Percentiles rank a stretch among this genome's conserved stretches.
phyloP scores from a whole-genome alignment of 2,329 filamentous ascomycete species.

The Plectosphaerella cucumerina region DNA sequence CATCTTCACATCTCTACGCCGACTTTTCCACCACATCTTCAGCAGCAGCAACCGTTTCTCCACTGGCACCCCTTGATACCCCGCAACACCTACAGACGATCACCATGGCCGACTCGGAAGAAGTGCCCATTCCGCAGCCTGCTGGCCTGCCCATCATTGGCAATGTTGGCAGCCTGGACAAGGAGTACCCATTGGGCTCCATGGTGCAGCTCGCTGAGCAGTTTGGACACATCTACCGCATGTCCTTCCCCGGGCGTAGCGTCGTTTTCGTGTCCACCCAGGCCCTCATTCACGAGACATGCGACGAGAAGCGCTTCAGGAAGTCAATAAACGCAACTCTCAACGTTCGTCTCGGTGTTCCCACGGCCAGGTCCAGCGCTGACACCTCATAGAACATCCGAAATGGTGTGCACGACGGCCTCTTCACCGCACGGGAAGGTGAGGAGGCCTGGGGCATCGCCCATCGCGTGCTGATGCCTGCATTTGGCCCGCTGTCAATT shows the following conservation, averaged over 20 bases:
- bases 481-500: conserved; percentile 66
- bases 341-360: background rate
- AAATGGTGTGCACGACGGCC: conserved; percentile 43
- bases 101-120: conserved; percentile 18
- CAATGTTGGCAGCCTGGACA: conserved; percentile 60
- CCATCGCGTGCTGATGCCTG: conserved; percentile 61
- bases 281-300: conserved; percentile 58
- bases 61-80: no score
- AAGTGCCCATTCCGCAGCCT: conserved; percentile 35
- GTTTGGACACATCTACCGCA: conserved; percentile 61
- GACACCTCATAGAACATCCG: conserved; percentile 34
- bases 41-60: no score
- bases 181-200: conserved; percentile 51
- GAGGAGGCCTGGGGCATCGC: conserved; percentile 42
- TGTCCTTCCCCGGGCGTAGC: conserved; percentile 44
- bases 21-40: no score
- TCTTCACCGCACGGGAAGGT: conserved; percentile 14
- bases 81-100: background rate
- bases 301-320: conserved; percentile 61
- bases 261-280: conserved; percentile 48
- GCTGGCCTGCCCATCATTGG: conserved; percentile 61
- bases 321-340: conserved; percentile 52
- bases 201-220: conserved; percentile 55
- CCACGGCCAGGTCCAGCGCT: background rate
- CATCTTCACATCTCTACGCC: no score